A percentile compares a stretch with the other conserved stretches of the same genome.
Conservation (phyloP, 257 asterid species). For the Mentha longifolia region DNA sequence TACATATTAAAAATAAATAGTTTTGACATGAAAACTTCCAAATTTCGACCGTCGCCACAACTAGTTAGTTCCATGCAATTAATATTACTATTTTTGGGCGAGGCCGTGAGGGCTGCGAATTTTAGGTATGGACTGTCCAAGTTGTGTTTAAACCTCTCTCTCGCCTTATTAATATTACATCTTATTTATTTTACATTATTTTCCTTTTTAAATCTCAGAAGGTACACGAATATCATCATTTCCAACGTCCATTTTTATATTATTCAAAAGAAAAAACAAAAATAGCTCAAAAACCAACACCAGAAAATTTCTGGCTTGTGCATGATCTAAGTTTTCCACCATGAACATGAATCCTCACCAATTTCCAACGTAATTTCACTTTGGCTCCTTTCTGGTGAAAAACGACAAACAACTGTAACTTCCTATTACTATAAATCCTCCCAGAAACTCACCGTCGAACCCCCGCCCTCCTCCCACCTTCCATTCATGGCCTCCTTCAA, state of each 20-base stretch:
- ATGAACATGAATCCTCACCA: not conserved
- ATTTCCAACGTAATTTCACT: not conserved
- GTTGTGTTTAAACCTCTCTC: not conserved
- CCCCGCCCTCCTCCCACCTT: not conserved
- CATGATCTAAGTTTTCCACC: not conserved
- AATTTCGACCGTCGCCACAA: not conserved
- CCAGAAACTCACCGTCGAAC: not conserved
- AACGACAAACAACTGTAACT: not conserved
- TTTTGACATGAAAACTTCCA: not conserved
- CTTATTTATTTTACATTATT: too few relatives aligned
- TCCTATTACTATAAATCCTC: too few relatives aligned
- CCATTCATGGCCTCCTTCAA: slow-evolving; percentile 1
- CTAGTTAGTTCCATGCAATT: not conserved
- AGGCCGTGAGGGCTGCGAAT: not conserved
- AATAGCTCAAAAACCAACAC: not conserved
- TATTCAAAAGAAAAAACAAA: too few relatives aligned
- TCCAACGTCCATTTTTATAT: not conserved
- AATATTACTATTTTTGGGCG: not conserved
- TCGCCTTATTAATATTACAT: too few relatives aligned
- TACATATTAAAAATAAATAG: too few relatives aligned
- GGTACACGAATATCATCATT: too few relatives aligned
- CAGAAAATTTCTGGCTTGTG: not conserved
- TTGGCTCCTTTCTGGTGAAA: not conserved
- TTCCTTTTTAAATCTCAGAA: too few relatives aligned
- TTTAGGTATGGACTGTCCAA: not conserved